Base-by-base conservation (phyloP, 2,329 filamentous ascomycete species). In the Aspergillus neoniger region DNA sequence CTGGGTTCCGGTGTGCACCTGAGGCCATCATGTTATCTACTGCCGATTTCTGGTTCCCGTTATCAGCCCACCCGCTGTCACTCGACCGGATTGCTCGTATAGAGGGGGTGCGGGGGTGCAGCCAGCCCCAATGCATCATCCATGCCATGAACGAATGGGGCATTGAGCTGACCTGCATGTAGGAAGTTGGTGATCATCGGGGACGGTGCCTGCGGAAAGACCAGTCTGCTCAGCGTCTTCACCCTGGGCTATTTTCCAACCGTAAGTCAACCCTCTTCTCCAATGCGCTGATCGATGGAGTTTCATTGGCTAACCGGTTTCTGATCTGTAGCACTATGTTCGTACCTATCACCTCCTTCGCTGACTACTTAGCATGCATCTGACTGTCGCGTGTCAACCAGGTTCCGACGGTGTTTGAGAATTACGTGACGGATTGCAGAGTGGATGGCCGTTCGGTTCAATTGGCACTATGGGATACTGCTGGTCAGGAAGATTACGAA, bases 371-470 rank as follows among this genome's bases (percentile, higher is more conserved):
- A 44, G 23, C 23, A 23, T n/a, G 12, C 19, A 61, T 52, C 64
- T 64, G 57, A 65, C 57, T 54, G 43, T 60, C 60, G 58, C 44
- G 17, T 23, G 14, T 55, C 10, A n/a, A 54, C 47, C 66, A 92
- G 89, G 93, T 96, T 55, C 95, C 95, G 1, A 99, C 95, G 50
- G 95, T 99, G 39, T 99, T 99, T 78, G 95, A 99, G 76, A 99
- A 99, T 81, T 99, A 99, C 74, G 95, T 99, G 66, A 99, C 95
- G 69, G 95, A 99, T 80, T 99, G 95, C 79, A 86, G 94, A 80
- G 95, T 99, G 62, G 95, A 99, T 76, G 95, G 95, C 72, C 96
- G 96, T 77, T 96, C 92, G n/a, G 95, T 99, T 41, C 95, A 99
- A 81, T 85, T 99, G 65, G 95, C 95, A 55, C 82, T 99, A 70